Percentiles rank a stretch among this genome's conserved stretches.
Evolutionary conservation across 495 filamentous ascomycete genomes (phyloP).

Genomic region (Hyphodiscus hymeniophilus): DNA sequence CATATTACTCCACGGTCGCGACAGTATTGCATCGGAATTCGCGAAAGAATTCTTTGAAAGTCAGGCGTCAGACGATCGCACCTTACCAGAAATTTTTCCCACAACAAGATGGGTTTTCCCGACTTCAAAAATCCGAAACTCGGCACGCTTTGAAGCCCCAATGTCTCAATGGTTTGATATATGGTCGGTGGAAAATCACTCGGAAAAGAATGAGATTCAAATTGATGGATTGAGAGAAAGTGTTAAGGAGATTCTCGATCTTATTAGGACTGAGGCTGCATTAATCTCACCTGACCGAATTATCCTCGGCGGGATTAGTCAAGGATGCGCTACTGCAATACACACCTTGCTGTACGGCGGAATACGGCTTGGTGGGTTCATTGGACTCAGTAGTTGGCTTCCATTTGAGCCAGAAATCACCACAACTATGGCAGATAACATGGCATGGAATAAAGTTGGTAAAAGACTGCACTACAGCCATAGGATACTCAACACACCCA

Average conservation of each 20-base stretch:
- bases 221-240: slow-evolving; percentile 38
- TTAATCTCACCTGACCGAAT: slow-evolving; percentile 20
- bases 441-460: neutral
- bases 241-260: slow-evolving; percentile 7
- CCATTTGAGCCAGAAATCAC: slow-evolving; percentile 39
- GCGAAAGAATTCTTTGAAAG: slow-evolving; percentile 36
- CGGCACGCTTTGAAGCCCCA: slow-evolving; percentile 33
- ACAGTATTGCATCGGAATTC: slow-evolving; percentile 42
- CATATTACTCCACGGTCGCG: slow-evolving; percentile 48
- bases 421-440: neutral
- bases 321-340: slow-evolving; percentile 44
- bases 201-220: slow-evolving; percentile 34
- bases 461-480: neutral
- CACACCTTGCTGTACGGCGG: slow-evolving; percentile 33
- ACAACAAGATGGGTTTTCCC: slow-evolving; percentile 32
- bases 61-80: neutral
- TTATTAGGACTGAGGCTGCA: slow-evolving; percentile 29
- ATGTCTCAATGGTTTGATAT: slow-evolving; percentile 39
- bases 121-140: slow-evolving; percentile 33
- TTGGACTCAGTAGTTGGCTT: slow-evolving; percentile 48
- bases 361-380: slow-evolving; percentile 34
- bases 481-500: neutral
- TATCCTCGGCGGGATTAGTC: slow-evolving; percentile 43
- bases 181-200: too few species aligned
- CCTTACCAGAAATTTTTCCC: slow-evolving; percentile 9